phyloP scores from a whole-genome alignment of 768 basidiomycete genomes.

The Brasilioporus rufonigricans region DNA sequence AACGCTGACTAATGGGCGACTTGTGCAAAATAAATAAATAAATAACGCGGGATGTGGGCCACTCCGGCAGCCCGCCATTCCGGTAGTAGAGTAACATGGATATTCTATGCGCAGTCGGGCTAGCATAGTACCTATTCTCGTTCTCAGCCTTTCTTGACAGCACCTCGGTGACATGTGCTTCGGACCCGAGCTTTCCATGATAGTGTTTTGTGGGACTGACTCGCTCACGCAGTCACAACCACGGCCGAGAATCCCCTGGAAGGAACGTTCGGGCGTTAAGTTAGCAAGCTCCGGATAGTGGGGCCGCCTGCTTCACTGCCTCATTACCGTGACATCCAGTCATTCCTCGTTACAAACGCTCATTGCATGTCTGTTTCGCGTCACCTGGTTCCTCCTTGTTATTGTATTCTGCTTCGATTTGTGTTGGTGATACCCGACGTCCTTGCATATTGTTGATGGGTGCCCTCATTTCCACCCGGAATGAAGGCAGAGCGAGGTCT shows the following conservation, averaged over 20 bases:
- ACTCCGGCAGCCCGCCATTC: too few relatives aligned
- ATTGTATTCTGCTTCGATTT: background rate
- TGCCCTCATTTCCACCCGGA: background rate
- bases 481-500: background rate
- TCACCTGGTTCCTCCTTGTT: background rate
- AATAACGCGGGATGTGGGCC: background rate
- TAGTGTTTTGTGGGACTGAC: background rate
- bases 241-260: background rate
- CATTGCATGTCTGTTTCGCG: background rate
- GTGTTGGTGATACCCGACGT: background rate
- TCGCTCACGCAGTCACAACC: background rate
- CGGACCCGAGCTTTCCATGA: background rate
- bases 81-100: too few relatives aligned
- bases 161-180: background rate
- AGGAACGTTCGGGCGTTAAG: background rate
- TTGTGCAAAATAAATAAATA: background rate
- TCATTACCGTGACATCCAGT: background rate
- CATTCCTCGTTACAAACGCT: too few relatives aligned
- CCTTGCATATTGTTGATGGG: background rate
- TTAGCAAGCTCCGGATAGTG: background rate
- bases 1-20: constrained; percentile 16
- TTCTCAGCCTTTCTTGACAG: too few relatives aligned
- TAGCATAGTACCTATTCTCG: too few relatives aligned
- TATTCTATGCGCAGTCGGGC: too few relatives aligned
- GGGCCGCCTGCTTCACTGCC: background rate